phyloP scores from a whole-genome alignment of 331 rosid genomes.

The Acacia pycnantha region DNA sequence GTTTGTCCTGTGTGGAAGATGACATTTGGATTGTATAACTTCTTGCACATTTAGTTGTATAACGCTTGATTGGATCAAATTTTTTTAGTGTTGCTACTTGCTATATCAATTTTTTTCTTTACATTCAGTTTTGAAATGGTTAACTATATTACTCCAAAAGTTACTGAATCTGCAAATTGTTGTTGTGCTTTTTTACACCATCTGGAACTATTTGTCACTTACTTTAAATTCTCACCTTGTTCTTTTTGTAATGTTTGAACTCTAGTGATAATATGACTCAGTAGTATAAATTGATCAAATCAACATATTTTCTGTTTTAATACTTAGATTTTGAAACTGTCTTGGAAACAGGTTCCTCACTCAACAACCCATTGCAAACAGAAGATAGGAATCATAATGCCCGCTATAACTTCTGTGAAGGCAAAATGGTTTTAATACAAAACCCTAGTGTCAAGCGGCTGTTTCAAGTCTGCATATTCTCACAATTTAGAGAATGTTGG shows the following conservation, averaged over 20 bases:
- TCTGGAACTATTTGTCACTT: not conserved
- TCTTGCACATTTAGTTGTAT: not conserved
- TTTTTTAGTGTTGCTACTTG: not conserved
- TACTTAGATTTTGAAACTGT: not conserved
- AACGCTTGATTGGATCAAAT: constrained; percentile 14
- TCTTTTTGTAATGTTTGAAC: constrained; percentile 9
- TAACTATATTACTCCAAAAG: not conserved
- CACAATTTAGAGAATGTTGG: not conserved
- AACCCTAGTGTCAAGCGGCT: not conserved
- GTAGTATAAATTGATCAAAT: not conserved
- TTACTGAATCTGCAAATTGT: not conserved
- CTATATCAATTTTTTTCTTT: not conserved
- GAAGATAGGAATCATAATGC: constrained; percentile 23
- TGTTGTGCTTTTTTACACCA: constrained; percentile 21
- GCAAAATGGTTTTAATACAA: not conserved
- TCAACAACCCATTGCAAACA: constrained; percentile 37
- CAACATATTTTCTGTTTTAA: not conserved
- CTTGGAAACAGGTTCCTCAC: constrained; percentile 40
- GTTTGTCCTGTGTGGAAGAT: not conserved
- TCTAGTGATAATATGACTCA: constrained; percentile 3
- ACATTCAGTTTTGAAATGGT: not conserved
- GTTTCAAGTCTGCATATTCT: not conserved
- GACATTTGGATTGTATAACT: constrained; percentile 4
- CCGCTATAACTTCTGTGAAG: constrained; percentile 2
- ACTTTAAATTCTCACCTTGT: not conserved